These are phyloP conservation scores for Suillus occidentalis DNA, from an alignment of 768 basidiomycete genomes.

Conservation along the genomic window DNA sequence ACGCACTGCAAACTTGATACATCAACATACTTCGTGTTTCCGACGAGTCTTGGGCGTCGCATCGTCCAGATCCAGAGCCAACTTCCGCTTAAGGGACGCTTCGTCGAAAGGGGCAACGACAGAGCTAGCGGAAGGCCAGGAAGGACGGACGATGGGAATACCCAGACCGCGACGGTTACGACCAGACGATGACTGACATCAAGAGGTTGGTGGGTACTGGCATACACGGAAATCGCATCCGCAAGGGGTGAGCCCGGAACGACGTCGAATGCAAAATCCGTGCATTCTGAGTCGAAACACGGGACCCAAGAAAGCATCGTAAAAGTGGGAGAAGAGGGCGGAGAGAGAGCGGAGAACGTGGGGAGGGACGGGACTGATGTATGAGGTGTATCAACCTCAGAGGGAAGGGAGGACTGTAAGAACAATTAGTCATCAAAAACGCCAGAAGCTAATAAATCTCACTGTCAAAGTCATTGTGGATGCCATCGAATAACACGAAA, in stretches of 20 bases:
- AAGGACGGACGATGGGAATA: background rate
- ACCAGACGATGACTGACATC: background rate
- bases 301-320: background rate
- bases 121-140: background rate
- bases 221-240: background rate
- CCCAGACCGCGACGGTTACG: background rate
- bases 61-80: background rate
- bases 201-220: background rate
- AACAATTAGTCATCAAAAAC: background rate
- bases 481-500: background rate
- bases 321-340: background rate
- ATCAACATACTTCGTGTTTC: background rate
- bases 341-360: background rate
- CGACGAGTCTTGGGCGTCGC: background rate
- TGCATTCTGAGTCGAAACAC: background rate
- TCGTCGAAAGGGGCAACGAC: background rate
- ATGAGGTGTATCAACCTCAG: background rate
- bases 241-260: background rate
- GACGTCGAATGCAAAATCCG: background rate
- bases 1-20: background rate
- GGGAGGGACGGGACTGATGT: conserved; percentile 1
- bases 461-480: background rate
- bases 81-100: background rate
- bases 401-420: background rate
- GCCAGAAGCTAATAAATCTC: background rate